Conservation (phyloP, 179 eudicot species). For the Camellia oleifera region DNA sequence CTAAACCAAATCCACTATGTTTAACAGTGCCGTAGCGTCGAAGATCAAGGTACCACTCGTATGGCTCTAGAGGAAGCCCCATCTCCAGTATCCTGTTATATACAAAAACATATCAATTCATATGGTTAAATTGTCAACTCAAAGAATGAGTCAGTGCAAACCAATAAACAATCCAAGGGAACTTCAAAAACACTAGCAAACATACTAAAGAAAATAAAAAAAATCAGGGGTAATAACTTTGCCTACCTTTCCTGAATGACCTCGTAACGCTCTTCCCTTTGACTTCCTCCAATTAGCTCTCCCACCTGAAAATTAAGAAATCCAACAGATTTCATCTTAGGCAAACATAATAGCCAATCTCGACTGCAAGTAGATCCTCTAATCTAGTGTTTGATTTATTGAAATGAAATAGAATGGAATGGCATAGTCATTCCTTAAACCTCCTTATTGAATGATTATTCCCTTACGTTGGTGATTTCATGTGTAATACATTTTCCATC, state of each 20-base stretch:
- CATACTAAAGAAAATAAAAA: neutral
- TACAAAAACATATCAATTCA: neutral
- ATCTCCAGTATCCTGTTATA: conserved; percentile 72
- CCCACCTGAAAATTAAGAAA: conserved; percentile 64
- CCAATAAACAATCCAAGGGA: neutral
- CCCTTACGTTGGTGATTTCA: no score
- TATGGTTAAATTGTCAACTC: neutral
- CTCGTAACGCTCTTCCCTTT: conserved; percentile 93
- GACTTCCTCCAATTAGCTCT: conserved; percentile 96
- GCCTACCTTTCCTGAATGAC: conserved; percentile 64
- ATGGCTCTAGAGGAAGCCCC: conserved; percentile 89
- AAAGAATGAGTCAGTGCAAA: neutral
- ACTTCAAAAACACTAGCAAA: neutral
- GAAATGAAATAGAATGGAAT: no score
- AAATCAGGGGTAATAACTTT: neutral
- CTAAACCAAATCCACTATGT: conserved; percentile 91
- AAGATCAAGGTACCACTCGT: conserved; percentile 94
- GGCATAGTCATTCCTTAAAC: no score
- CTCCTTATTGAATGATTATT: no score
- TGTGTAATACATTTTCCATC: no score
- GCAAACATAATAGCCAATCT: neutral
- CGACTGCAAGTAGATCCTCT: neutral
- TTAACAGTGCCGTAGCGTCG: conserved; percentile 85
- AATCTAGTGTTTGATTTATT: no score
- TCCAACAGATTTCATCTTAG: neutral